Base-by-base conservation (phyloP, 1,284 basidiomycete species). In the Heterobasidion irregulare region DNA sequence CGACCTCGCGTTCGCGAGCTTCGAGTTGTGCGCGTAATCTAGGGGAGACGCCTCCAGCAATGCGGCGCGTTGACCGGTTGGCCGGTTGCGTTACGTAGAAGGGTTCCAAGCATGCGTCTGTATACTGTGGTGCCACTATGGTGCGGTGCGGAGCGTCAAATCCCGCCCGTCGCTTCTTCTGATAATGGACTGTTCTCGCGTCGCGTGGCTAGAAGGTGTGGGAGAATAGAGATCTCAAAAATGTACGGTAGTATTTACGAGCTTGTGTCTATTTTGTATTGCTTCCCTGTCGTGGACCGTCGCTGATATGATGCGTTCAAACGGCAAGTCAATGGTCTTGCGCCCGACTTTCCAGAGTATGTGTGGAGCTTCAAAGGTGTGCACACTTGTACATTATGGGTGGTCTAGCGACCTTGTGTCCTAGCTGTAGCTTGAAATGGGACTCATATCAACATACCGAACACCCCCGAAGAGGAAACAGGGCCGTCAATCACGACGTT, bases 1-100 rank as follows among this genome's bases (percentile, higher is more conserved):
- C 70, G 92, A 96, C 70, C 77, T 98, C 59, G 91, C 94, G 41
- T 98, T 94, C 69, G 89, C 90, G 38, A 94, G 86, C 69, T 95
- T 94, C 70, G 90, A 94, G 67, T 61, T 74, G 57, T 35, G 45
- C 41, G 43, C 55, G 46, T 62, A 58, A 57, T 41, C 15, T 16
- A 13, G 12, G 15, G 15, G 49, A n/a, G 26, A 8, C 12, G 32
- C 10, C 35, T 16, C 18, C n/a, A 15, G 49, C 49, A 34, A 50
- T 33, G 18, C 7, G 8, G 49, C 49, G 49, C 19, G 16, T 16
- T 47, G 16, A 19, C 13, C 47, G 47, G 19, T 18, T 45, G 18
- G 18, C 18, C 32, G 8, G 47, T 47, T 47, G 32, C n/a, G 16
- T 16, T 18, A 32, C 18, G 47, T 47, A 32, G 47, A 18, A 41